Percentiles rank a stretch among this genome's conserved stretches.
Conservation (phyloP, 106 monocot species). For the Phalaenopsis equestris region DNA sequence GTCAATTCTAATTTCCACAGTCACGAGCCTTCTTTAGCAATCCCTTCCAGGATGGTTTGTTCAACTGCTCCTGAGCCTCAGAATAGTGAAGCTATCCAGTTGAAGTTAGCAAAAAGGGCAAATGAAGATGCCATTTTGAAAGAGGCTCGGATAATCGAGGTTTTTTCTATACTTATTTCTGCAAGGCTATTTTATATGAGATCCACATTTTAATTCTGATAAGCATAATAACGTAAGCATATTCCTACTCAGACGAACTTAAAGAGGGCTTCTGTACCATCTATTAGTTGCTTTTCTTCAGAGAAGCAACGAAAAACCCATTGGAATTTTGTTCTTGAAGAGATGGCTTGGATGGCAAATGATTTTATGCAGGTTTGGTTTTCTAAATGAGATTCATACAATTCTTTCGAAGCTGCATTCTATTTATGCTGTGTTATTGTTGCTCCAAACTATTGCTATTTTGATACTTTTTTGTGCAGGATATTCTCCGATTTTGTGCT, state of each 20-base stretch:
- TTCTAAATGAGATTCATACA: slow-evolving; percentile 1
- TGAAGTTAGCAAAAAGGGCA: slow-evolving; percentile 39
- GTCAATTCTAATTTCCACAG: slow-evolving; percentile 3
- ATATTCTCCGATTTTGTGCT: slow-evolving; percentile 5
- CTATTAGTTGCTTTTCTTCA: slow-evolving; percentile 28
- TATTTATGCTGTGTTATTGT: not conserved
- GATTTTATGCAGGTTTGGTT: slow-evolving; percentile 89
- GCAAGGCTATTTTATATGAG: not conserved
- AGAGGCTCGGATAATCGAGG: slow-evolving; percentile 79
- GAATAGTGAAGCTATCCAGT: slow-evolving; percentile 15
- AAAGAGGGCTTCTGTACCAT: slow-evolving; percentile 45
- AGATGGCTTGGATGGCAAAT: slow-evolving; percentile 99
- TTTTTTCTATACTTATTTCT: slow-evolving; percentile 17
- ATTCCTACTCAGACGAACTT: slow-evolving; percentile 48
- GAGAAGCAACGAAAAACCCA: slow-evolving; percentile 59
- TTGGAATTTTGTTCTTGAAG: slow-evolving; percentile 99
- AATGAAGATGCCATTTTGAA: slow-evolving; percentile 76
- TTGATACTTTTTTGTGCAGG: not conserved
- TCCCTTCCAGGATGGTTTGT: slow-evolving; percentile 9
- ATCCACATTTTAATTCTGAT: slow-evolving; percentile 6
- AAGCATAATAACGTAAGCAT: slow-evolving; percentile 4
- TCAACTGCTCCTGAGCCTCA: slow-evolving; percentile 26
- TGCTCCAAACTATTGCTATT: not conserved
- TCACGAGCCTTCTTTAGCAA: slow-evolving; percentile 15
- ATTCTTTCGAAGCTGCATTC: not conserved